These are phyloP conservation scores for Taiozyma sp. DNA, from an alignment of 1,139 yeast genomes.

Conservation along the genomic window DNA sequence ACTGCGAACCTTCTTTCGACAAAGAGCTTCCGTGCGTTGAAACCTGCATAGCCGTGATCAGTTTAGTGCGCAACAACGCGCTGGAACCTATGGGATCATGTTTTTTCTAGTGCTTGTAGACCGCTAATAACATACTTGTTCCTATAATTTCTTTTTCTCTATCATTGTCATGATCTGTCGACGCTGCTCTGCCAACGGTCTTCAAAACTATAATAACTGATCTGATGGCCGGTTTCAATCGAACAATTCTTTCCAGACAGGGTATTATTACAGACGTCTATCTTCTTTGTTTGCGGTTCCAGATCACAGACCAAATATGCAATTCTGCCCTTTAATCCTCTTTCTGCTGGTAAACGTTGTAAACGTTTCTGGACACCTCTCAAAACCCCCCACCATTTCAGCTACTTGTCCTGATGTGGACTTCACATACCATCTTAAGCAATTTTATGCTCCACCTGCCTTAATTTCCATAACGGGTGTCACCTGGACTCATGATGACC, in stretches of 20 bases:
- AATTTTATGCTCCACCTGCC: slow-evolving; percentile 14
- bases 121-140: background rate
- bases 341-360: background rate
- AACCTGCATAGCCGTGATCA: too few species aligned
- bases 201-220: background rate
- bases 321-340: background rate
- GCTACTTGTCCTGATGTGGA: slow-evolving; percentile 19
- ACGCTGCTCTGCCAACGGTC: too few species aligned
- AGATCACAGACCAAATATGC: background rate
- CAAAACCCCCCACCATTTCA: background rate
- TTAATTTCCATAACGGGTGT: slow-evolving; percentile 20
- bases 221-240: background rate
- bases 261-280: background rate
- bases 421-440: slow-evolving; percentile 22
- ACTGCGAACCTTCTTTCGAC: too few species aligned
- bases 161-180: too few species aligned
- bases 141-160: background rate
- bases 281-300: background rate
- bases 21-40: too few species aligned
- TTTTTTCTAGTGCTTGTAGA: background rate
- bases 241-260: background rate
- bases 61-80: too few species aligned
- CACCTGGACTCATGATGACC: slow-evolving; percentile 9
- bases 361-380: background rate
- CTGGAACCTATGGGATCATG: too few species aligned